phyloP scores from a whole-genome alignment of 495 filamentous ascomycete genomes.

The Letharia lupina region DNA sequence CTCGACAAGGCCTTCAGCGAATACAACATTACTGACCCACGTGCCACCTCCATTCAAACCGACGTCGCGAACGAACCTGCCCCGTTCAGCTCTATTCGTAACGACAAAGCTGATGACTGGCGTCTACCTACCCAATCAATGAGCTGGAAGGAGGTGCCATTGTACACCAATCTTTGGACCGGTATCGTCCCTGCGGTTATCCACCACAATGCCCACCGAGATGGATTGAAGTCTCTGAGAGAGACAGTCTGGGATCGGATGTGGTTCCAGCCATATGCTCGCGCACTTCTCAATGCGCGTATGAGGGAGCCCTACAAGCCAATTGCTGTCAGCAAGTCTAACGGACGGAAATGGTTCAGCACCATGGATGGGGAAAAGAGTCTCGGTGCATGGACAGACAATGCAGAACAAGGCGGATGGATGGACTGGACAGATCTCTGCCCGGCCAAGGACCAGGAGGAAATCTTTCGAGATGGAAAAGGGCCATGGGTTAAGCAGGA shows the following conservation, averaged over 20 bases:
- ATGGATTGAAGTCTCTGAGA: constrained; percentile 11
- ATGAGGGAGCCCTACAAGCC: constrained; percentile 4
- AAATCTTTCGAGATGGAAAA: constrained; percentile 18
- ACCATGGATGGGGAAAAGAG: constrained; percentile 4
- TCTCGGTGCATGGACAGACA: constrained; percentile 17
- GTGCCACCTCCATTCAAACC: not conserved
- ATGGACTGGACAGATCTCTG: constrained; percentile 16
- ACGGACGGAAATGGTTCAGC: constrained; percentile 4
- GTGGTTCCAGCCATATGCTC: constrained; percentile 16
- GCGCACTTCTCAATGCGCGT: constrained; percentile 5
- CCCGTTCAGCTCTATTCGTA: constrained; percentile 2
- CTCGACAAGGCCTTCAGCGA: constrained; percentile 1
- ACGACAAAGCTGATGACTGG: not conserved
- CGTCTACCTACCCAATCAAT: not conserved
- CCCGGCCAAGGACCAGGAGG: constrained; percentile 9
- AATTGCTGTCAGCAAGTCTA: not conserved
- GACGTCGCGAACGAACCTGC: constrained; percentile 8
- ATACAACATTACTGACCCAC: constrained; percentile 9
- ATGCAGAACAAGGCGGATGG: constrained; percentile 10
- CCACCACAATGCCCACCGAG: constrained; percentile 17
- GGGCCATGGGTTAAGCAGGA: constrained; percentile 6
- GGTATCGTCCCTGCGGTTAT: constrained; percentile 14
- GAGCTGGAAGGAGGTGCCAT: constrained; percentile 12
- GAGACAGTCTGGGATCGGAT: constrained; percentile 14
- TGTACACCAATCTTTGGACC: constrained; percentile 18